Evolutionary conservation across 176 grass and related monocot genomes (phyloP).

Genomic region (Rhynchospora breviuscula): DNA sequence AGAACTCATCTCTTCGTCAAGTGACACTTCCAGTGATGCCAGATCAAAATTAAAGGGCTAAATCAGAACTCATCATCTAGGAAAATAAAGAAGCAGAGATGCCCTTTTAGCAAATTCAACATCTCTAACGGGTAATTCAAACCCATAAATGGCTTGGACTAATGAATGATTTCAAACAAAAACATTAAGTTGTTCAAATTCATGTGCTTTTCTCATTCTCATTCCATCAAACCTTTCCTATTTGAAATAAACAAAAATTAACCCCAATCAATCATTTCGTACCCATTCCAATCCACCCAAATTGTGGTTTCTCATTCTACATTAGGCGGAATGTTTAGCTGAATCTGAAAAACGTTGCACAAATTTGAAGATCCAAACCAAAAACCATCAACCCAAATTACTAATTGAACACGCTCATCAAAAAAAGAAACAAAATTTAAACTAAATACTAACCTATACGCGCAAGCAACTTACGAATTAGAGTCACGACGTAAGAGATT

Average conservation of each 20-base stretch:
- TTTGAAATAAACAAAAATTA: background rate
- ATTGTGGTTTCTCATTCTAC: background rate
- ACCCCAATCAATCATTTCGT: background rate
- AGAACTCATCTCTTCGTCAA: constrained; percentile 46
- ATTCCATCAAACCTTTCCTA: background rate
- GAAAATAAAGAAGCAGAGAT: background rate
- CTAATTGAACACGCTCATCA: background rate
- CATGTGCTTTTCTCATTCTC: background rate
- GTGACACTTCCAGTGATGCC: background rate
- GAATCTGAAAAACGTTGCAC: background rate
- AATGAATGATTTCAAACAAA: background rate
- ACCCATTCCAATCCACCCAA: background rate
- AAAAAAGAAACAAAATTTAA: background rate
- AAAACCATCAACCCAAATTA: background rate
- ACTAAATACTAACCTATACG: background rate
- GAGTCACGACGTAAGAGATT: background rate
- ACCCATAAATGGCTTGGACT: background rate
- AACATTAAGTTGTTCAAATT: background rate
- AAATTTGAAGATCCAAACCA: constrained; percentile 3
- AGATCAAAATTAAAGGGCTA: background rate
- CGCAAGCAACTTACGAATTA: background rate
- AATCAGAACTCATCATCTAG: background rate
- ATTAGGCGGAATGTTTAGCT: background rate
- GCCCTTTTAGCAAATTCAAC: background rate
- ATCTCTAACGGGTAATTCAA: background rate